Base-by-base conservation (phyloP, 2,329 filamentous ascomycete species). In the Epichloe amarillans region DNA sequence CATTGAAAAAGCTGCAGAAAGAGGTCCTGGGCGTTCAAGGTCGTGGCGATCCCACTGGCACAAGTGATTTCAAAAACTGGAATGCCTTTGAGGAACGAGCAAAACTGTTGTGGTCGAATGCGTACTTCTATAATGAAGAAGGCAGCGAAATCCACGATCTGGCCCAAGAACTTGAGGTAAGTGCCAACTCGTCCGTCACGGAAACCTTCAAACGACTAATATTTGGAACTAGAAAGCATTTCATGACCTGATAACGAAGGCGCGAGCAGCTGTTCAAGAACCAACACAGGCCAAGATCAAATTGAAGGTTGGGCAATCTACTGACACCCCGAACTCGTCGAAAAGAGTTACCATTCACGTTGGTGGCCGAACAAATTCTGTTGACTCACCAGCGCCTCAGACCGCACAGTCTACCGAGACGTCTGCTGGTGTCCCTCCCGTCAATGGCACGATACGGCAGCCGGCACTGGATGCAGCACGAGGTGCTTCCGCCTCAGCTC, bases 81-180 rank as follows among this genome's bases (percentile, higher is more conserved):
- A 76, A 82, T 51, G 76, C 82, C 1, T 88, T 95, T 57, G 88
- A 88, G 63, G 82, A 89, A 50, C 86, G 86, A 60, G 76, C 87
- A 12, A 86, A 82, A 59, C 75, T 87, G 49, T 82, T 96, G 42
- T 96, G 90, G 90, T 77, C 76, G 46, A 96, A 96, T 65, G 88
- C 89, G 0, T 85, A 82, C 60, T 84, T 84, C 53, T 96, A 91
- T 72, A 96, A 96, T 58, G 88, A 95, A 65, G 89, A 95, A 62
- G 86, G 84, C 4, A 95, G 90, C 61, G 84, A 88, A 15, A 90
- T 95, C 48, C 88, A 83, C 56, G 73, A 79, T 21, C 72, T 93
- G 54, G 88, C 88, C 0, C 79, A 82, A 46, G 82, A 93, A 53
- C 77, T 96, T 6, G 83, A 94, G 79, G 87, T 88, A 70, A 46